Conservation (phyloP, 176 grass and related monocot species). For the Microstegium vimineum region DNA sequence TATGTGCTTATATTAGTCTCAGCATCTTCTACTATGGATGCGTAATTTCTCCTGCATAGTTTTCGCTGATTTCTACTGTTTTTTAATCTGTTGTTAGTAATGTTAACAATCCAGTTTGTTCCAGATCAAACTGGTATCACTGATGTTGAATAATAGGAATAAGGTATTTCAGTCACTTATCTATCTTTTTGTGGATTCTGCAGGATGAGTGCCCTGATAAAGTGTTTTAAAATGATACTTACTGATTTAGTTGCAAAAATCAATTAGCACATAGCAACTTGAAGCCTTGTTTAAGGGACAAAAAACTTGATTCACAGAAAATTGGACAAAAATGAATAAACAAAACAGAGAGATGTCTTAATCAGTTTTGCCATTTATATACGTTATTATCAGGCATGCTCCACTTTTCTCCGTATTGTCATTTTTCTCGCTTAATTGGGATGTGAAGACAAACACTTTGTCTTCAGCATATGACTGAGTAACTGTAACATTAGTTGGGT, state of each 20-base stretch:
- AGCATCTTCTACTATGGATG: neutral
- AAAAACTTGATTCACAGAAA: neutral
- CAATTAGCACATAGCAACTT: neutral
- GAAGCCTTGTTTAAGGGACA: constrained; percentile 11
- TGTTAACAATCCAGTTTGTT: neutral
- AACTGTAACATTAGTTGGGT: neutral
- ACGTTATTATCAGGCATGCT: neutral
- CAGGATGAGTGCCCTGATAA: constrained; percentile 9
- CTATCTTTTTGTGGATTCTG: neutral
- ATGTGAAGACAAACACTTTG: neutral
- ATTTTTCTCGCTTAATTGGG: neutral
- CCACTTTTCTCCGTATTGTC: no score
- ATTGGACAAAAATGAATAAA: neutral
- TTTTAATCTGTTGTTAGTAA: neutral
- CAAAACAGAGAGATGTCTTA: neutral
- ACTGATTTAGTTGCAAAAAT: neutral
- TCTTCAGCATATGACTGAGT: neutral
- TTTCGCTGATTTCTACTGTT: neutral
- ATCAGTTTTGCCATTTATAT: neutral
- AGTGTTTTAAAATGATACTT: neutral
- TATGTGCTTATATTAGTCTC: neutral
- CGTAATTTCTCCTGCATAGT: neutral
- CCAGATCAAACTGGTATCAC: neutral
- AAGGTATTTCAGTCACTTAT: neutral
- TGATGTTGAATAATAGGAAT: neutral